A percentile compares a stretch with the other conserved stretches of the same genome.
phyloP scores from a whole-genome alignment of 2,329 filamentous ascomycete genomes.

The Elsinoe necatrix region DNA sequence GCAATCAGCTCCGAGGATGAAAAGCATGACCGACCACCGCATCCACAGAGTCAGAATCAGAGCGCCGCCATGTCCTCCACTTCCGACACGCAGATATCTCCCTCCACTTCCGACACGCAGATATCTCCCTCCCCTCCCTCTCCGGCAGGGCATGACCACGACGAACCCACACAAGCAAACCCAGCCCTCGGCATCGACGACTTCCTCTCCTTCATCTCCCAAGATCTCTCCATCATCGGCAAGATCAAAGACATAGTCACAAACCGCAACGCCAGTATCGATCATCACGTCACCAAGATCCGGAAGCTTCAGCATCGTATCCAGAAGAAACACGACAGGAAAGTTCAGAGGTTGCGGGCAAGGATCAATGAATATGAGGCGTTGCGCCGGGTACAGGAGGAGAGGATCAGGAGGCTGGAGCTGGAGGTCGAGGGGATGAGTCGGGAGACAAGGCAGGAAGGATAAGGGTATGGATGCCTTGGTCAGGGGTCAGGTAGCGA shows the following conservation, averaged over 20 bases:
- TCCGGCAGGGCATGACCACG: too few species aligned
- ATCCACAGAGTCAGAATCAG: too few species aligned
- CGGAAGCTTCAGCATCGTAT: neutral
- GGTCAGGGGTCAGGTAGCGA: neutral
- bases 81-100: neutral
- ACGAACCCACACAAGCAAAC: neutral
- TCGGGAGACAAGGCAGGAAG: too few species aligned
- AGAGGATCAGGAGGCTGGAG: conserved; percentile 18
- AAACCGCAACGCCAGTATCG: neutral
- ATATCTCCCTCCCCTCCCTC: too few species aligned
- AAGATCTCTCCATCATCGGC: neutral
- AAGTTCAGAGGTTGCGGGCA: neutral
- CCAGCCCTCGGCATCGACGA: neutral
- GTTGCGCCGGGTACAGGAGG: conserved; percentile 27
- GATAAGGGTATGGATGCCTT: neutral
- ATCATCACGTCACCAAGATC: neutral
- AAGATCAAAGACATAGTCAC: neutral
- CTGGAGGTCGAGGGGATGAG: neutral
- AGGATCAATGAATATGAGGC: neutral
- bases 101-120: too few species aligned
- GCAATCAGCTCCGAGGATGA: too few species aligned
- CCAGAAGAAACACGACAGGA: neutral
- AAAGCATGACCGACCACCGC: too few species aligned
- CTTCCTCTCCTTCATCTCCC: neutral
- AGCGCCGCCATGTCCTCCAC: too few species aligned